Percentiles rank a stretch among this genome's conserved stretches.
Conservation (phyloP, 2,329 filamentous ascomycete genomes). For the Neopestalotiopsis rosae region DNA sequence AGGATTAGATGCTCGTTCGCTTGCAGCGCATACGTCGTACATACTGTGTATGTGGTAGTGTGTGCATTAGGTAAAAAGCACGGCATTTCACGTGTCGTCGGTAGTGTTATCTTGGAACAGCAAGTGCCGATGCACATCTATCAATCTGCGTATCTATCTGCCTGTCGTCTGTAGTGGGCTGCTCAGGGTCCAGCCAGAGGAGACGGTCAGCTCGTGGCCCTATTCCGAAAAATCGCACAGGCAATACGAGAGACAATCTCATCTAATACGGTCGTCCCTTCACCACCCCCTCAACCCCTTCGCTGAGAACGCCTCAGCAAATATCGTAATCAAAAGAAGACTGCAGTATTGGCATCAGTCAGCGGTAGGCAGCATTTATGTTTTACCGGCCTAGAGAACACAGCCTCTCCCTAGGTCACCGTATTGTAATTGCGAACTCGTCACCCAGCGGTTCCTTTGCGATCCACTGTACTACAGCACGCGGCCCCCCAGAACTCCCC, state of each 20-base stretch:
- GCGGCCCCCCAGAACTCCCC: not conserved
- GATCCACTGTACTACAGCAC: conserved; percentile 9
- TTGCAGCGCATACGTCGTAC: too few species aligned
- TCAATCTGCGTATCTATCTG: too few species aligned
- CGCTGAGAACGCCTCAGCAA: not conserved
- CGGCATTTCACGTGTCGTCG: not conserved
- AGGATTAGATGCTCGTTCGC: too few species aligned
- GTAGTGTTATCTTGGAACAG: too few species aligned
- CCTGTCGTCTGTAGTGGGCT: not conserved
- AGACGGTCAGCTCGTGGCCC: not conserved
- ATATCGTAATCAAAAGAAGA: not conserved
- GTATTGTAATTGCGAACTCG: conserved; percentile 19
- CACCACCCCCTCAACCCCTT: not conserved
- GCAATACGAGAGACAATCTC: not conserved
- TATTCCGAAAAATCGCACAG: not conserved
- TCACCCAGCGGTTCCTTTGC: conserved; percentile 4
- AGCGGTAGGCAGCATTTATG: not conserved
- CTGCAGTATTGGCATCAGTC: conserved; percentile 1
- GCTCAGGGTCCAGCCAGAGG: not conserved
- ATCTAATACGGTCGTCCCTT: not conserved
- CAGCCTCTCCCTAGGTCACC: conserved; percentile 14
- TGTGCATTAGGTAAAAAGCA: not conserved
- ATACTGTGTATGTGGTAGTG: too few species aligned
- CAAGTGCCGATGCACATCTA: too few species aligned
- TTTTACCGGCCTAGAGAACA: not conserved